Conservation (phyloP, 805 yeast genomes). For the Maudiozyma bulderi region DNA sequence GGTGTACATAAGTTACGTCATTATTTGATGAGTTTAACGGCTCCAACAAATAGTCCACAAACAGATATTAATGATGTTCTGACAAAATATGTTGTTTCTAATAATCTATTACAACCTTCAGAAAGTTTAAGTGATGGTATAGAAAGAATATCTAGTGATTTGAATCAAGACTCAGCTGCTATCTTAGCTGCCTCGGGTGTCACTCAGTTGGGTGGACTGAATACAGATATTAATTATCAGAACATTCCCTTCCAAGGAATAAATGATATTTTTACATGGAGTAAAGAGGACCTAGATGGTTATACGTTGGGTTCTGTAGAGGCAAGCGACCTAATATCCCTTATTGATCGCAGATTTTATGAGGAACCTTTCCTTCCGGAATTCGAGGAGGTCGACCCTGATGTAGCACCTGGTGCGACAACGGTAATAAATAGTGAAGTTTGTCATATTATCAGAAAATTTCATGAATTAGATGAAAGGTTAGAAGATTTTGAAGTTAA, state of each 20-base stretch:
- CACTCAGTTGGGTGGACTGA: conserved; percentile 23
- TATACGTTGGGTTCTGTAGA: conserved; percentile 11
- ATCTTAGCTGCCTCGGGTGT: conserved; percentile 28
- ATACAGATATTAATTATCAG: conserved; percentile 24
- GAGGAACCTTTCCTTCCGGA: conserved; percentile 27
- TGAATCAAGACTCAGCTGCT: conserved; percentile 28
- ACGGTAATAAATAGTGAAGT: conserved; percentile 23
- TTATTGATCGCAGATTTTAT: conserved; percentile 23
- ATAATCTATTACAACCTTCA: conserved; percentile 17
- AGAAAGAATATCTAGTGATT: conserved; percentile 20
- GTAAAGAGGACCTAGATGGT: conserved; percentile 5
- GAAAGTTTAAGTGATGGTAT: conserved; percentile 24
- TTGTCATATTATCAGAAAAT: conserved; percentile 25
- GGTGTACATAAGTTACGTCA: conserved; percentile 74
- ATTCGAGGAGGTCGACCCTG: conserved; percentile 21
- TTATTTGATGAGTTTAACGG: conserved; percentile 42
- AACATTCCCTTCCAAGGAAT: conserved; percentile 25
- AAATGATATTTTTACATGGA: conserved; percentile 23
- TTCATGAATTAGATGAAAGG: conserved; percentile 25
- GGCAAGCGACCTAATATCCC: conserved; percentile 12
- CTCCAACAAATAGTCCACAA: conserved; percentile 29
- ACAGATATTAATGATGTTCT: conserved; percentile 26
- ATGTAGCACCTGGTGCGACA: conserved; percentile 25
- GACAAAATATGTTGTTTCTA: conserved; percentile 22
- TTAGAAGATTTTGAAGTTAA: conserved; percentile 29